A percentile compares a stretch with the other conserved stretches of the same genome.
Conservation (phyloP, 106 monocot genomes). For the Dactylorhiza incarnata region DNA sequence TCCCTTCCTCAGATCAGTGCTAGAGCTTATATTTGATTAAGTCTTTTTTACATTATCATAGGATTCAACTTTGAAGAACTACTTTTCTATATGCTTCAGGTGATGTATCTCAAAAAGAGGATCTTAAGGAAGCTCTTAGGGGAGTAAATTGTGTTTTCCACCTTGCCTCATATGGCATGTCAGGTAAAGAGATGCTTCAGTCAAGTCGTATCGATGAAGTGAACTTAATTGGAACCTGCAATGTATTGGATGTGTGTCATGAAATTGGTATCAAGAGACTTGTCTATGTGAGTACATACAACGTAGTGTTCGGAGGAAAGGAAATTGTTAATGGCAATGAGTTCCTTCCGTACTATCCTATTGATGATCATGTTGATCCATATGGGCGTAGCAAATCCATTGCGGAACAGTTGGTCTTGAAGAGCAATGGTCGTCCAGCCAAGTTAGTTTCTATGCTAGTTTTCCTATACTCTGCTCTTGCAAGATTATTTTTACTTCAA, state of each 20-base stretch:
- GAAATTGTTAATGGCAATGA: conserved; percentile 93
- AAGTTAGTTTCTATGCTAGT: conserved; percentile 38
- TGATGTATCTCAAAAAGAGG: conserved; percentile 53
- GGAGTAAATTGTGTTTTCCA: conserved; percentile 91
- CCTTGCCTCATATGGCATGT: conserved; percentile 97
- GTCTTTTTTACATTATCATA: conserved; percentile 1
- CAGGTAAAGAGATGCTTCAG: conserved; percentile 96
- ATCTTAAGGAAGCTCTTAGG: conserved; percentile 62
- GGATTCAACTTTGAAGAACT: neutral
- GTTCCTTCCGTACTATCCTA: conserved; percentile 63
- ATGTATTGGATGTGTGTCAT: conserved; percentile 74
- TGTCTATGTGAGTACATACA: conserved; percentile 91
- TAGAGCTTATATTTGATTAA: neutral
- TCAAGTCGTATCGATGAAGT: conserved; percentile 53
- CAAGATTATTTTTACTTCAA: neutral
- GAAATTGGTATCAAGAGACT: conserved; percentile 73
- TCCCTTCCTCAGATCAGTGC: too few species aligned
- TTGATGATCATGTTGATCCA: conserved; percentile 89
- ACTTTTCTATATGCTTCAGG: conserved; percentile 34
- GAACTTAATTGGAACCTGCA: conserved; percentile 92
- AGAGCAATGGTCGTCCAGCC: conserved; percentile 68
- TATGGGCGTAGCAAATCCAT: conserved; percentile 88
- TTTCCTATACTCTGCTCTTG: neutral
- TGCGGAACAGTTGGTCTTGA: conserved; percentile 92
- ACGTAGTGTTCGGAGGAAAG: conserved; percentile 96